Percentiles rank a stretch among this genome's conserved stretches.
Conservation (phyloP, 1,139 yeast genomes). For the Kluyveromyces marxianus region DNA sequence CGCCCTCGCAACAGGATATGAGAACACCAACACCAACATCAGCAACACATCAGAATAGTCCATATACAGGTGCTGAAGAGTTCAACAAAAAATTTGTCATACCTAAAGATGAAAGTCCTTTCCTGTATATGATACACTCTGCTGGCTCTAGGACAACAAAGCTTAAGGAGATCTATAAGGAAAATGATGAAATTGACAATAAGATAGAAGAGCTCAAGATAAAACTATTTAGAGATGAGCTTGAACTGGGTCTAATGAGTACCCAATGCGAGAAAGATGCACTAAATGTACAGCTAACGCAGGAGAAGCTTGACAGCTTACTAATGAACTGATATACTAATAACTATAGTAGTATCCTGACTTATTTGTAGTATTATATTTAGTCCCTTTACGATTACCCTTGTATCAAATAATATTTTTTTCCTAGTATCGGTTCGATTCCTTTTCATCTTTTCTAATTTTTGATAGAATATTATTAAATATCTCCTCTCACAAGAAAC, state of each 20-base stretch:
- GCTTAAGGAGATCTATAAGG: slow-evolving; percentile 15
- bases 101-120: slow-evolving; percentile 4
- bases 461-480: too few species aligned
- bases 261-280: slow-evolving; percentile 25
- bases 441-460: too few species aligned
- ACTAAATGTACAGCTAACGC: slow-evolving; percentile 19
- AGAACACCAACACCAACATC: not conserved
- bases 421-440: too few species aligned
- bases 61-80: not conserved
- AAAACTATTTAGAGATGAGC: slow-evolving; percentile 16
- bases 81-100: slow-evolving; percentile 1
- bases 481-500: too few species aligned
- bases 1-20: too few species aligned
- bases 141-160: not conserved
- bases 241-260: slow-evolving; percentile 19
- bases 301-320: slow-evolving; percentile 15
- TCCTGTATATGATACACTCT: not conserved
- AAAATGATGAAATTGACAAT: slow-evolving; percentile 18
- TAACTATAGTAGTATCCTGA: not conserved
- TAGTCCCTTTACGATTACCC: not conserved
- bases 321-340: slow-evolving; percentile 5
- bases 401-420: too few species aligned
- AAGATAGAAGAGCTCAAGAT: slow-evolving; percentile 17
- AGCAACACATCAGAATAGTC: not conserved
- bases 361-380: not conserved